A percentile compares a stretch with the other conserved stretches of the same genome.
Evolutionary conservation across 768 basidiomycete species (phyloP).

Genomic region (Lactarius hengduanensis): DNA sequence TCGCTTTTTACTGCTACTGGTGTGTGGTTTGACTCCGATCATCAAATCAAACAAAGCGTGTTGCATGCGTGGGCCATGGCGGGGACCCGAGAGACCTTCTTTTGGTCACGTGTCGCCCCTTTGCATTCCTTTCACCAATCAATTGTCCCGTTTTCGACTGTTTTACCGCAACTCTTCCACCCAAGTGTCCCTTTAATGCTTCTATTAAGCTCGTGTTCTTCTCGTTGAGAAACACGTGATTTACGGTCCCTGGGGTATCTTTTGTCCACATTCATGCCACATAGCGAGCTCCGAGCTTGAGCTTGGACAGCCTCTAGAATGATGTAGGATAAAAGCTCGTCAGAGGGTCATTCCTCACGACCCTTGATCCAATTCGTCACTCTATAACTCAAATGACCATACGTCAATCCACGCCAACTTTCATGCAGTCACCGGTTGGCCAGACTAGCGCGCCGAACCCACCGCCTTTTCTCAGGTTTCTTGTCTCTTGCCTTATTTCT

Average conservation of each 20-base stretch:
- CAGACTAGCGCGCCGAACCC: background rate
- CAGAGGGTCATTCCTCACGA: background rate
- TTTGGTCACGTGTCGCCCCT: background rate
- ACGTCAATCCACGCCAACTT: background rate
- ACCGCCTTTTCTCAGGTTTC: conserved; percentile 12
- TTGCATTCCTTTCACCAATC: background rate
- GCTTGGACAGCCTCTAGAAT: conserved; percentile 10
- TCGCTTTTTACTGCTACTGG: background rate
- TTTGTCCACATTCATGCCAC: background rate
- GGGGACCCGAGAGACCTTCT: background rate
- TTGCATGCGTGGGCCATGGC: background rate
- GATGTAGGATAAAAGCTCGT: conserved; percentile 8
- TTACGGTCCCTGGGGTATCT: background rate
- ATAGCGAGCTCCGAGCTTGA: conserved; percentile 2
- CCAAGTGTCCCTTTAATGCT: background rate
- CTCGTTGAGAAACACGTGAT: background rate
- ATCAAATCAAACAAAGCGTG: conserved; percentile 3
- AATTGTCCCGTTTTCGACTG: background rate
- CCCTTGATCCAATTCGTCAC: background rate
- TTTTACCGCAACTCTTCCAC: background rate
- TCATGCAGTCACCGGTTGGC: conserved; percentile 3
- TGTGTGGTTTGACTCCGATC: background rate
- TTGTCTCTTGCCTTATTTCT: conserved; percentile 14
- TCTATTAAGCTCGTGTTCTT: background rate
- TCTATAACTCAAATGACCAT: background rate